Conservation (phyloP, 345 rosid genomes). For the Jatropha curcas region DNA sequence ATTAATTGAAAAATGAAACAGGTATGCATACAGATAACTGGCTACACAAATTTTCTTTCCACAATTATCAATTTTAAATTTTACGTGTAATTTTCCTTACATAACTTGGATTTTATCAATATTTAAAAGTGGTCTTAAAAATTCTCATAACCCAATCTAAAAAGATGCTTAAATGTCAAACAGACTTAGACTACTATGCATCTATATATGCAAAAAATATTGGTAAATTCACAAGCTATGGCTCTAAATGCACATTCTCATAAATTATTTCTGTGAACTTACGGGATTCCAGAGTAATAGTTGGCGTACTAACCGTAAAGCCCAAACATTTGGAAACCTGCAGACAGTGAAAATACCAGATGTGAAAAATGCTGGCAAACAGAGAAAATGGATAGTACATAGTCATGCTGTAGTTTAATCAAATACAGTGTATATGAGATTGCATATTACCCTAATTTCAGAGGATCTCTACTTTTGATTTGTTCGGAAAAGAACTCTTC, state of each 20-base stretch:
- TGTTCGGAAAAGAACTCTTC: constrained; percentile 77
- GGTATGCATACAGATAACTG: not conserved
- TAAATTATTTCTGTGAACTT: constrained; percentile 31
- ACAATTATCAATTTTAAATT: not conserved
- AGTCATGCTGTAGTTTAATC: not conserved
- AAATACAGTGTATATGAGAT: constrained; percentile 5
- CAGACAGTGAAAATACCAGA: constrained; percentile 20
- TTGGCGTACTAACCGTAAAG: constrained; percentile 79
- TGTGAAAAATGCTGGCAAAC: not conserved
- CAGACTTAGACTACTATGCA: too few species aligned
- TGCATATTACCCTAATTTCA: constrained; percentile 66
- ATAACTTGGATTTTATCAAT: too few species aligned
- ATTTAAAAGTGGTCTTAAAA: too few species aligned
- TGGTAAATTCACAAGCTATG: not conserved
- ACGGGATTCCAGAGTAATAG: constrained; percentile 85
- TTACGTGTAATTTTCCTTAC: too few species aligned
- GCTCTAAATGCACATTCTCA: not conserved
- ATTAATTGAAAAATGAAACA: not conserved
- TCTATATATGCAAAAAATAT: too few species aligned
- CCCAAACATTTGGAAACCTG: constrained; percentile 86
- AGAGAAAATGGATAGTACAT: not conserved
- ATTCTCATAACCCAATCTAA: too few species aligned
- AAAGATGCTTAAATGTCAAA: too few species aligned
- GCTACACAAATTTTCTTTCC: not conserved
- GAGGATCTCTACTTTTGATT: constrained; percentile 88